Evolutionary conservation across 331 rosid species (phyloP).

Genomic region (Stylosanthes scabra): DNA sequence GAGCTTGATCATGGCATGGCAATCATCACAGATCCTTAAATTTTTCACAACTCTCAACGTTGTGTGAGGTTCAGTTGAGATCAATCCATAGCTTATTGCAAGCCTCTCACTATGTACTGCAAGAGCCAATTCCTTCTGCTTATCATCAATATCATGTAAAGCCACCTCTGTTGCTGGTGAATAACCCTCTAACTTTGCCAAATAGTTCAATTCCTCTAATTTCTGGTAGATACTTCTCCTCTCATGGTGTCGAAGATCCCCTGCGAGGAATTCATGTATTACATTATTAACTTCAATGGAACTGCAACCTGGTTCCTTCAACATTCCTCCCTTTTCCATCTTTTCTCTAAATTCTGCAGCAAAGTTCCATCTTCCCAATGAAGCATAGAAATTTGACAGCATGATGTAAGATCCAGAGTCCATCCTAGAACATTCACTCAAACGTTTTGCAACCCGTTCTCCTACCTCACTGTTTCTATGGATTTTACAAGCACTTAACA

Average conservation of each 20-base stretch:
- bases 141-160: conserved; percentile 48
- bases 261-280: conserved; percentile 59
- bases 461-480: conserved; percentile 52
- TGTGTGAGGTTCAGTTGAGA: conserved; percentile 43
- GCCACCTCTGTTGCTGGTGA: conserved; percentile 42
- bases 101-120: conserved; percentile 58
- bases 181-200: conserved; percentile 47
- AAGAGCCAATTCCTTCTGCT: conserved; percentile 48
- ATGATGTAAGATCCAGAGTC: conserved; percentile 61
- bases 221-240: conserved; percentile 45
- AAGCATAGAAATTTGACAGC: conserved; percentile 61
- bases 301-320: conserved; percentile 65
- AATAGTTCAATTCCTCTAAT: conserved; percentile 43
- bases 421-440: conserved; percentile 44
- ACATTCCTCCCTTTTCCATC: conserved; percentile 55
- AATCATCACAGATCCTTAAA: conserved; percentile 52
- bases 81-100: conserved; percentile 49
- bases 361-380: conserved; percentile 50
- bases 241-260: conserved; percentile 53
- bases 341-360: conserved; percentile 49
- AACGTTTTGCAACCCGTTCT: conserved; percentile 50
- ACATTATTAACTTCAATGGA: conserved; percentile 59
- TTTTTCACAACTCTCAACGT: conserved; percentile 49
- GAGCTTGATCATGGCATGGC: conserved; percentile 54
- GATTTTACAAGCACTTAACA: conserved; percentile 59